Evolutionary conservation across 2,329 filamentous ascomycete species (phyloP), one percentile per base, ranked within the genome.

Genomic region (Epichloe uncinata): DNA sequence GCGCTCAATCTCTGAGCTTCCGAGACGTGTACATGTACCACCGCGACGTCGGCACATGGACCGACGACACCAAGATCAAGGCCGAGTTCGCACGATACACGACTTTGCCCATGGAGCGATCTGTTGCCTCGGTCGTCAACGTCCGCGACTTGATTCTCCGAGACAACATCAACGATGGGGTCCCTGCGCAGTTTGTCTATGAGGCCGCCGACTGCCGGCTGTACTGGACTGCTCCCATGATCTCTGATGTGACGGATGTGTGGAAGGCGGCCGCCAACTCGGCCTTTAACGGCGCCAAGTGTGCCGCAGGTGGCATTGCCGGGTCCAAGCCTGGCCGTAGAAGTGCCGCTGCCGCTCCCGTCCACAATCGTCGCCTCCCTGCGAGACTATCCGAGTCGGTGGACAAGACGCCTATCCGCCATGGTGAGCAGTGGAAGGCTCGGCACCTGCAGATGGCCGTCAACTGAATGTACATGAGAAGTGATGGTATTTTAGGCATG

Each of bases 201-300:
- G 71, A 76, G 59, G 61, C 69, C 22, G 63, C 69, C 1, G 73
- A 75, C 57, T 77, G 73, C 58, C 66, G 73, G 15, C 67, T 77
- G 26, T 75, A 69, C 61, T 76, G 72, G 63, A 75, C 73, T 3
- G 63, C 65, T 35, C 65, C 63, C n/a, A 77, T 75, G 69, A 56
- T 73, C 44, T 65, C 60, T 8, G 70, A 75, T 53, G 65, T 73
- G 44, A 64, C 63, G 9, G 69, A 68, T 38, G 60, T 72, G 18
- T 77, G 74, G 74, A 70, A 70, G 58, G 64, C 67, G 5, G 65
- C 67, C 2, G 69, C 69, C 0, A 55, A 62, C 33, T 63, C 66
- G 1, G 68, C 67, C 1, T 72, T 70, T 53, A 64, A 66, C 51
- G 67, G 67, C 6, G 69, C 62, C 3, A 65, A 64, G 44, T 71